Evolutionary conservation across 306 rosid genomes (phyloP).

Genomic region (Citrullus mucosospermus): DNA sequence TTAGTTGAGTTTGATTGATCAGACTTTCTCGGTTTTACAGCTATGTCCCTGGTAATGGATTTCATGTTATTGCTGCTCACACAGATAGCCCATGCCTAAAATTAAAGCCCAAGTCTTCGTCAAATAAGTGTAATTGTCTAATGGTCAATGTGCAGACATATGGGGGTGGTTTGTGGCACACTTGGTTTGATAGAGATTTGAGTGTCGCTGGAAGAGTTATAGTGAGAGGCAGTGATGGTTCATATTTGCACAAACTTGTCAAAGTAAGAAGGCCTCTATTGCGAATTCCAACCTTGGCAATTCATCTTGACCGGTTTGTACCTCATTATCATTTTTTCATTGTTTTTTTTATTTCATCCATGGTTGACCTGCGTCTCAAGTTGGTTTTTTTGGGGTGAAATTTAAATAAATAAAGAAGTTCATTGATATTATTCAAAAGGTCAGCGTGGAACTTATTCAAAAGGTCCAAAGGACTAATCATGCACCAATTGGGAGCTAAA

Average conservation of each 20-base stretch:
- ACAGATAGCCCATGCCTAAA: slow-evolving; percentile 93
- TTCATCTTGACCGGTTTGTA: slow-evolving; percentile 88
- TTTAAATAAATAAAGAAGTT: background rate
- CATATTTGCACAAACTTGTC: slow-evolving; percentile 71
- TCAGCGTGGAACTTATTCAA: background rate
- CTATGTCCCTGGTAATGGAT: slow-evolving; percentile 60
- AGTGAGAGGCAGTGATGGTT: slow-evolving; percentile 32
- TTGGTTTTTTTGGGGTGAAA: background rate
- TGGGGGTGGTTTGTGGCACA: slow-evolving; percentile 89
- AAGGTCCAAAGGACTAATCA: background rate
- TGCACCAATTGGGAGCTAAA: background rate
- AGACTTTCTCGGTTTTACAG: slow-evolving; percentile 27
- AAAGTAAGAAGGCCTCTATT: slow-evolving; percentile 70
- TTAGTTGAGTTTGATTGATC: background rate
- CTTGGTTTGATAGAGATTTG: slow-evolving; percentile 97
- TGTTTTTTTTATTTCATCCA: background rate
- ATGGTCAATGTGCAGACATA: slow-evolving; percentile 94
- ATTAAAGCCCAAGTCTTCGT: slow-evolving; percentile 75
- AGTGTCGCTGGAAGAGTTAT: slow-evolving; percentile 92
- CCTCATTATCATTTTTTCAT: background rate
- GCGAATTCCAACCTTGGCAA: slow-evolving; percentile 91
- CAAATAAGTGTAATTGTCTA: slow-evolving; percentile 48
- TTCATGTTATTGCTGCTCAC: slow-evolving; percentile 91
- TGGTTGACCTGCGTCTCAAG: background rate
- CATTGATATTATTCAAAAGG: background rate